Conservation (phyloP, 768 basidiomycete genomes). For the Collybiopsis confluens region DNA sequence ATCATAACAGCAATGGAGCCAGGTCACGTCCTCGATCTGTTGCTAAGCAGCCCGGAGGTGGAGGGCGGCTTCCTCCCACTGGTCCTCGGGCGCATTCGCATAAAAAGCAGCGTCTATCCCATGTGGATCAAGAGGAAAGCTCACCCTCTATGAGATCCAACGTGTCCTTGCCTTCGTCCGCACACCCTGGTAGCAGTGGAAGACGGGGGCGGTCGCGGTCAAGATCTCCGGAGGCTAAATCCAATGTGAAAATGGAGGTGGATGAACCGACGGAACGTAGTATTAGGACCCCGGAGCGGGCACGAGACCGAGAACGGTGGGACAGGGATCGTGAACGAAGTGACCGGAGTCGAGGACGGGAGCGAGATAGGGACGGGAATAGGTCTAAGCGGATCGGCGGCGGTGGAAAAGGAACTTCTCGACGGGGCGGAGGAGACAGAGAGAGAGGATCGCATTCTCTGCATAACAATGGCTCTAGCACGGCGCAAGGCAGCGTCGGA, state of each 20-base stretch:
- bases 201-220: constrained; percentile 1
- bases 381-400: constrained; percentile 40
- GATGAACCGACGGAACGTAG: constrained; percentile 33
- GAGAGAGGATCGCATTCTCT: not conserved
- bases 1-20: constrained; percentile 29
- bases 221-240: constrained; percentile 18
- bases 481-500: constrained; percentile 20
- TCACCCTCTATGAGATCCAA: constrained; percentile 23
- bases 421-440: constrained; percentile 22
- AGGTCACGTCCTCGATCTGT: constrained; percentile 44
- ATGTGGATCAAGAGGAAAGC: constrained; percentile 27
- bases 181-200: not conserved
- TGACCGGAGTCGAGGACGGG: constrained; percentile 30
- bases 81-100: constrained; percentile 62
- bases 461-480: constrained; percentile 4
- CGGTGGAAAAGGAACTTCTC: constrained; percentile 32
- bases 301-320: constrained; percentile 8
- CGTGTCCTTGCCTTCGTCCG: constrained; percentile 11
- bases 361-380: constrained; percentile 30
- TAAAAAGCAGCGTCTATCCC: constrained; percentile 75
- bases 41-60: constrained; percentile 39
- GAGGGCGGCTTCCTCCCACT: constrained; percentile 52
- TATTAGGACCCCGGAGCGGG: constrained; percentile 29
- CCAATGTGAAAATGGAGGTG: constrained; percentile 9
- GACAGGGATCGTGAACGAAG: constrained; percentile 6